Conservation (phyloP, 2,329 filamentous ascomycete genomes). For the Fusarium sp. region DNA sequence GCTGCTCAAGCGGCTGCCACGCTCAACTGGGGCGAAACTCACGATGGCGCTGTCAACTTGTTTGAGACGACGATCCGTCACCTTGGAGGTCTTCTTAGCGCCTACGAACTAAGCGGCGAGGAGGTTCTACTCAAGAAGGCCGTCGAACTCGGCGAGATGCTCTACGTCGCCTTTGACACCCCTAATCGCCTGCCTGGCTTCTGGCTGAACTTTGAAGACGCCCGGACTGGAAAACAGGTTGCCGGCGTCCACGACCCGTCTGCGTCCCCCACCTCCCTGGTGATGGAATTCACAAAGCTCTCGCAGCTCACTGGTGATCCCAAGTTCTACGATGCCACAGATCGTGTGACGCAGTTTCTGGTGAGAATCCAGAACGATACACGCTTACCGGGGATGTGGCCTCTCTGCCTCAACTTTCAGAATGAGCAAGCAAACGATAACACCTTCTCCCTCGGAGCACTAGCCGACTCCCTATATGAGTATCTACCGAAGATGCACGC, state of each 20-base stretch:
- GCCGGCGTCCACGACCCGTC: slow-evolving; percentile 61
- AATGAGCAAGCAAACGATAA: slow-evolving; percentile 65
- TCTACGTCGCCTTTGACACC: slow-evolving; percentile 67
- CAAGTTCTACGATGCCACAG: slow-evolving; percentile 83
- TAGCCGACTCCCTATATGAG: slow-evolving; percentile 70
- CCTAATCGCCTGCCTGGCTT: slow-evolving; percentile 64
- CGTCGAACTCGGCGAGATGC: slow-evolving; percentile 64
- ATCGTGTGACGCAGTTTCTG: slow-evolving; percentile 77
- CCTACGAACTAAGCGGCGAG: slow-evolving; percentile 63
- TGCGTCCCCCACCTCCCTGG: slow-evolving; percentile 71
- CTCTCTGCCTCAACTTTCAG: slow-evolving; percentile 68
- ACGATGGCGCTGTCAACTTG: slow-evolving; percentile 56
- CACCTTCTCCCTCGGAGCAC: slow-evolving; percentile 64
- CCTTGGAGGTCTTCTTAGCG: slow-evolving; percentile 63
- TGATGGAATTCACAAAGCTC: slow-evolving; percentile 79
- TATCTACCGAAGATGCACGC: slow-evolving; percentile 73
- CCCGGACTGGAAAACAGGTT: slow-evolving; percentile 58
- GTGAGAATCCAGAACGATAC: slow-evolving; percentile 76
- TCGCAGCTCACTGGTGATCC: slow-evolving; percentile 78
- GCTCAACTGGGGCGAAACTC: slow-evolving; percentile 65
- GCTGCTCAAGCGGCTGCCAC: slow-evolving; percentile 62
- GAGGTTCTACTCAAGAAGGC: slow-evolving; percentile 60
- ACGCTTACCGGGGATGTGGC: slow-evolving; percentile 81
- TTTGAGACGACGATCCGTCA: slow-evolving; percentile 70
- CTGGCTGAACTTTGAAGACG: slow-evolving; percentile 58